Base-by-base conservation (phyloP, 768 basidiomycete species). In the Auricularia sp. region DNA sequence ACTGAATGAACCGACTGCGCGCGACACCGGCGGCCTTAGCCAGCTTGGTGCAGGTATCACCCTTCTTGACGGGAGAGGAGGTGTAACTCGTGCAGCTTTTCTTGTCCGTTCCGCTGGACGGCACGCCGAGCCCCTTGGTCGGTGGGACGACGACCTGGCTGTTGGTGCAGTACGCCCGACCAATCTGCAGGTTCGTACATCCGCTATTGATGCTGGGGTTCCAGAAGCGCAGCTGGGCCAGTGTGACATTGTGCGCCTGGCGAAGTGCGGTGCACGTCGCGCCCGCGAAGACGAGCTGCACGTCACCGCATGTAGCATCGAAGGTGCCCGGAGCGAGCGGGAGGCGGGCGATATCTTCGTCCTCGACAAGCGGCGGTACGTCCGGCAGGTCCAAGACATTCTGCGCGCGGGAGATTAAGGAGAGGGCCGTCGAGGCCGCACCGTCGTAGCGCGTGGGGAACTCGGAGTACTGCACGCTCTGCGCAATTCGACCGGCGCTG, bases 391-490 rank as follows among this genome's bases (percentile, higher is more conserved):
- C 11, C 8, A n/a, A 29, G 16, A 8, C 34, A n/a, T 6, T 10
- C 14, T 59, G 56, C 16, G 16, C 24, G 13, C 29, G 14, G 8
- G 56, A 6, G 56, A 59, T 14, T 6, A 33, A 7, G 8, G 29
- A 6, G 13, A 1, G 21, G 6, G 56, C 56, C 6, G 11, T 14
- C 7, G 8, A 6, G 24, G 14, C 56, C 8, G 21, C 24, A 21
- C 8, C 16, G 56, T 59, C 56, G 56, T 59, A 59, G 56, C 29
- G 29, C 16, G 14, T 24, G 29, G 56, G 56, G 56, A 59, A 33
- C 56, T 59, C 56, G 34, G 56, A 59, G 56, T n/a, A 14, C 56
- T 59, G 56, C 24, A 24, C 56, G 34, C 56, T n/a, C 56, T 59
- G 56, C 11, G 56, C 56, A 8, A 34, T 59, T 29, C 33, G 18